A percentile compares a stretch with the other conserved stretches of the same genome.
These are phyloP conservation scores for Moesziomyces aphidis DNA, from an alignment of 1,284 basidiomycete genomes.

Conservation along the genomic window DNA sequence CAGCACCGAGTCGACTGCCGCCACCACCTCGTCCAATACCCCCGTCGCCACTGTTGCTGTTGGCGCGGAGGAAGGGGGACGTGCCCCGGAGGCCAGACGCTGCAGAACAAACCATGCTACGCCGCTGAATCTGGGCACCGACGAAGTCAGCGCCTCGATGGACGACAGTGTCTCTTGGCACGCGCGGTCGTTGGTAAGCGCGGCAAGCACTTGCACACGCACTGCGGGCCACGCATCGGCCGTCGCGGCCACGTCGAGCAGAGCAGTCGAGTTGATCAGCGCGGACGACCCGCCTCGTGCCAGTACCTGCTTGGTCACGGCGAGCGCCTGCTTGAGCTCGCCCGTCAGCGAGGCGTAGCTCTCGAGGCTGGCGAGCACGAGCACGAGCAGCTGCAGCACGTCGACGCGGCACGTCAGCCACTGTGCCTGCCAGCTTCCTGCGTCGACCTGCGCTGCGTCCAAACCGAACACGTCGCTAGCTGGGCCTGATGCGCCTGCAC, in stretches of 20 bases:
- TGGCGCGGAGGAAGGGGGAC: neutral
- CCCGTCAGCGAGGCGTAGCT: constrained; percentile 12
- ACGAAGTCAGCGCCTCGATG: constrained; percentile 24
- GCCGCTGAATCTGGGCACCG: constrained; percentile 33
- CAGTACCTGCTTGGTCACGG: constrained; percentile 18
- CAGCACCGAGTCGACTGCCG: constrained; percentile 38
- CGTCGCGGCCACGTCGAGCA: constrained; percentile 37
- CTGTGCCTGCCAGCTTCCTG: constrained; percentile 27
- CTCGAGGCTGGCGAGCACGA: constrained; percentile 11
- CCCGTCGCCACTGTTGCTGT: neutral
- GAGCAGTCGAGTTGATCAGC: constrained; percentile 27
- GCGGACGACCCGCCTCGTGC: constrained; percentile 17
- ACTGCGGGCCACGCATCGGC: constrained; percentile 28
- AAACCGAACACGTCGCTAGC: neutral
- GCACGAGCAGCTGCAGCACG: constrained; percentile 21
- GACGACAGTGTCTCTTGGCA: constrained; percentile 17
- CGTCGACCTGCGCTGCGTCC: constrained; percentile 6
- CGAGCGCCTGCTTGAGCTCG: constrained; percentile 7
- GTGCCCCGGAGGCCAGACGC: neutral
- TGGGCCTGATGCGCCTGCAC: neutral
- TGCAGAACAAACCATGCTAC: constrained; percentile 39
- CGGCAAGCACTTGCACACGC: constrained; percentile 16
- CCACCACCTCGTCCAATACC: constrained; percentile 27
- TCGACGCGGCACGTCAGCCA: constrained; percentile 41
- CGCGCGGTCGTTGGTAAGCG: constrained; percentile 9